Evolutionary conservation across 2,329 filamentous ascomycete species (phyloP), one percentile per base, ranked within the genome.

Genomic region (Periconia digitata): DNA sequence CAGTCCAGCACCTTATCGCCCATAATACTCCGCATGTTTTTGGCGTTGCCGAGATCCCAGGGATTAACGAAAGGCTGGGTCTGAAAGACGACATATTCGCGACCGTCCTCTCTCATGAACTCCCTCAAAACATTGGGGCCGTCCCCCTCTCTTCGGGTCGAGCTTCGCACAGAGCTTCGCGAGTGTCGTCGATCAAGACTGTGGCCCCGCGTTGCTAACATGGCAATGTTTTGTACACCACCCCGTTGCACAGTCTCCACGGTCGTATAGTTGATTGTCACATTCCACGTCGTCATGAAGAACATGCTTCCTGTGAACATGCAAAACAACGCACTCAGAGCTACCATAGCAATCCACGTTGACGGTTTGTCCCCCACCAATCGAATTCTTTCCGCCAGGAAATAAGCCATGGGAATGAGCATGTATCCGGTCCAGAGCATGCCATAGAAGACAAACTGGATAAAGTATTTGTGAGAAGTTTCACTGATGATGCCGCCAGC

Each of bases 401-500:
- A 86, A 45, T 86, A 81, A 2, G 83, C 85, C 51, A 84, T 75
- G 0, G 86, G 77, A 18, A 84, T 80, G 42, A 95, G 72, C 8
- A 81, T 72, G 49, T 89, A 81, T 2, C 76, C 70, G 56, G 86
- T 90, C 59, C 86, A 89, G 3, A 90, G 60, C 4, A 83, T 74
- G 1, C 84, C 84, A 67, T 94, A 96, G 37, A 83, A 79, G 15
- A 85, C 84, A 64, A 96, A 96, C 58, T 96, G 94, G 10, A 91
- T 76, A 64, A 99, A 97, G 72, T 90, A 96, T 62, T 96, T 96
- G 75, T 92, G 92, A 2, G 86, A 77, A 1, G 84, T 91, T 68
- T 96, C 92, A 0, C 85, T 87, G 8, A 99, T 85, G 56, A 96
- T 89, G 18, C 92, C 94, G 3, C 92, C 92, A n/a, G 95, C 92